Evolutionary conservation across 1,284 basidiomycete species (phyloP).

Genomic region (Moniliella sp.): DNA sequence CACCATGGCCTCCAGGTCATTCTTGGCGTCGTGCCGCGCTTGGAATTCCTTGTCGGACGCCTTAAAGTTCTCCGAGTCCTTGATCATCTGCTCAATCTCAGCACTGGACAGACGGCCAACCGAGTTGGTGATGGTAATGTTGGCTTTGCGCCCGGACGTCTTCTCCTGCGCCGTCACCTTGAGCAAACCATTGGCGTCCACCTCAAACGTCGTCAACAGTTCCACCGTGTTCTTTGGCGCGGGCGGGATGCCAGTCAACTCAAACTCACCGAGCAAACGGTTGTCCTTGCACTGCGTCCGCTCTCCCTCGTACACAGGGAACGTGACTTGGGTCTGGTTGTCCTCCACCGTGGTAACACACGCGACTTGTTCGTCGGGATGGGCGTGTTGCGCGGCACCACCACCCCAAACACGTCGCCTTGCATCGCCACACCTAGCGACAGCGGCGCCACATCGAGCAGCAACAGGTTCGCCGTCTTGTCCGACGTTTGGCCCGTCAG

Average conservation of each 20-base stretch:
- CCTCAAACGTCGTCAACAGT: conserved; percentile 31
- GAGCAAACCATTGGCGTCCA: conserved; percentile 33
- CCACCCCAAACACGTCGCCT: conserved; percentile 33
- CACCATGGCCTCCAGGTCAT: conserved; percentile 33
- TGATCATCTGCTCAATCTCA: conserved; percentile 35
- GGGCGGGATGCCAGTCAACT: conserved; percentile 32
- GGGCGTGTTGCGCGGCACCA: conserved; percentile 33
- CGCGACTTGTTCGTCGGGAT: conserved; percentile 34
- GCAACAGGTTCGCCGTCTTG: conserved; percentile 34
- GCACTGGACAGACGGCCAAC: conserved; percentile 28
- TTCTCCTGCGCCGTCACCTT: conserved; percentile 31
- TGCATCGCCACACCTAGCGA: conserved; percentile 35
- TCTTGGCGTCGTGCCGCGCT: conserved; percentile 31
- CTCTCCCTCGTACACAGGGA: conserved; percentile 35
- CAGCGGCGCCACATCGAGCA: conserved; percentile 33
- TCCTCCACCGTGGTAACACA: conserved; percentile 34
- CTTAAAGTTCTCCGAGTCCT: conserved; percentile 34
- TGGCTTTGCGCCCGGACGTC: conserved; percentile 32
- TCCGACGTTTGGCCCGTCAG: conserved; percentile 33
- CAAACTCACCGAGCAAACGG: conserved; percentile 33
- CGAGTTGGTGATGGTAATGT: conserved; percentile 35
- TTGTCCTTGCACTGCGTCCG: conserved; percentile 35
- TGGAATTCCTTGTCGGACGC: conserved; percentile 33
- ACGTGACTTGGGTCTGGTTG: conserved; percentile 32
- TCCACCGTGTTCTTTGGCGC: conserved; percentile 32